These are phyloP conservation scores for Hanseniaspora lindneri DNA, from an alignment of 805 yeast genomes.

Conservation along the genomic window DNA sequence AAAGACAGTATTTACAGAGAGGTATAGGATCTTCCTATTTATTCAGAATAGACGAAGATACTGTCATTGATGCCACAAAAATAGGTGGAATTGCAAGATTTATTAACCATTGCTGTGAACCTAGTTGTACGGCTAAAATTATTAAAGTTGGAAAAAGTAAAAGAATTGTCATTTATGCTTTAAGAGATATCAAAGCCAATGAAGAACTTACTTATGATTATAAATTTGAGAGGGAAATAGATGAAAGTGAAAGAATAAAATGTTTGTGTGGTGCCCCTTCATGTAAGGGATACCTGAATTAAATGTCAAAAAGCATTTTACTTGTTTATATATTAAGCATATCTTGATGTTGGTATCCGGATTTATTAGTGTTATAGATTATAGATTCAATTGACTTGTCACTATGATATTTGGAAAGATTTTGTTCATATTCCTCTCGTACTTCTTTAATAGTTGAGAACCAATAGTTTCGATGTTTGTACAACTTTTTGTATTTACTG, in stretches of 20 bases:
- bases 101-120: constrained; percentile 94
- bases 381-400: constrained; percentile 1
- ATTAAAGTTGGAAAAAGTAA: constrained; percentile 89
- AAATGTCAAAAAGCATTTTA: constrained; percentile 12
- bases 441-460: constrained; percentile 4
- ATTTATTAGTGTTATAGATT: not conserved
- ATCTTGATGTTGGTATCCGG: not conserved
- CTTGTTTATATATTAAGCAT: not conserved
- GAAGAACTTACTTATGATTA: constrained; percentile 94
- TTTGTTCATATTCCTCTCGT: not conserved
- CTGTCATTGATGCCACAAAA: constrained; percentile 94
- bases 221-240: constrained; percentile 83
- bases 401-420: not conserved
- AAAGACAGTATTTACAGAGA: constrained; percentile 66
- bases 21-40: constrained; percentile 94
- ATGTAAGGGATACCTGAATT: constrained; percentile 86
- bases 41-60: constrained; percentile 83
- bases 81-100: constrained; percentile 95
- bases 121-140: constrained; percentile 93
- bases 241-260: constrained; percentile 74
- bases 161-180: constrained; percentile 88
- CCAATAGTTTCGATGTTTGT: not conserved
- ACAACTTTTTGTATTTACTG: not conserved
- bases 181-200: constrained; percentile 74
- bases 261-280: constrained; percentile 93